A percentile compares a stretch with the other conserved stretches of the same genome.
Conservation (phyloP, 768 basidiomycete species). For the Cystoderma amianthinum region DNA sequence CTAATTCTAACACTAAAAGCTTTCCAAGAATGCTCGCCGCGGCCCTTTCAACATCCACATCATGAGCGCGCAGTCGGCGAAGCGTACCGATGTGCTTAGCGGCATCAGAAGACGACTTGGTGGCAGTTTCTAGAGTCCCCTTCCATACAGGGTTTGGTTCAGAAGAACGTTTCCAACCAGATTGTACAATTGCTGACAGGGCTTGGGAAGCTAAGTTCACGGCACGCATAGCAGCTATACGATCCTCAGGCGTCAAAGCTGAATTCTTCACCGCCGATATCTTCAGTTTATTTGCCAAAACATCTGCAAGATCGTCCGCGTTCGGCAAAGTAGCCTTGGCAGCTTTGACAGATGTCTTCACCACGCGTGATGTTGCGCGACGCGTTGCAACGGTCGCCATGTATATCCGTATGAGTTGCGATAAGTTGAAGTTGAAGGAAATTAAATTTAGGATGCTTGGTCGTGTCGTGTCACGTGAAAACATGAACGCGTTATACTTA, state of each 20-base stretch:
- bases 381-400: too few relatives aligned
- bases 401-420: too few relatives aligned
- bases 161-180: conserved; percentile 59
- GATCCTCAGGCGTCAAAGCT: conserved; percentile 31
- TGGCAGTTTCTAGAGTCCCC: too few relatives aligned
- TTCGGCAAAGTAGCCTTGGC: conserved; percentile 13
- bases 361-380: too few relatives aligned
- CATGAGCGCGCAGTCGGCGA: conserved; percentile 34
- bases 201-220: conserved; percentile 59
- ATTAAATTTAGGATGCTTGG: too few relatives aligned
- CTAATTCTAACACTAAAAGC: conserved; percentile 63
- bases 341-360: too few relatives aligned
- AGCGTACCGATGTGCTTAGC: conserved; percentile 38
- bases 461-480: too few relatives aligned
- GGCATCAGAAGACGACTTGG: conserved; percentile 31
- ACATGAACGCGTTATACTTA: too few relatives aligned
- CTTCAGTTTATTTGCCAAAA: conserved; percentile 16
- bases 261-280: too few relatives aligned
- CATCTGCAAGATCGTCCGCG: conserved; percentile 21
- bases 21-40: conserved; percentile 64
- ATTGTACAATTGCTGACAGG: conserved; percentile 43
- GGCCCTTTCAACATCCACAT: conserved; percentile 67
- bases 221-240: conserved; percentile 47
- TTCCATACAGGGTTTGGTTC: conserved; percentile 17
- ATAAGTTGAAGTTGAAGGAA: too few relatives aligned